A percentile compares a stretch with the other conserved stretches of the same genome.
Evolutionary conservation across 768 basidiomycete genomes (phyloP).

Genomic region (Kwoniella shandongensis): DNA sequence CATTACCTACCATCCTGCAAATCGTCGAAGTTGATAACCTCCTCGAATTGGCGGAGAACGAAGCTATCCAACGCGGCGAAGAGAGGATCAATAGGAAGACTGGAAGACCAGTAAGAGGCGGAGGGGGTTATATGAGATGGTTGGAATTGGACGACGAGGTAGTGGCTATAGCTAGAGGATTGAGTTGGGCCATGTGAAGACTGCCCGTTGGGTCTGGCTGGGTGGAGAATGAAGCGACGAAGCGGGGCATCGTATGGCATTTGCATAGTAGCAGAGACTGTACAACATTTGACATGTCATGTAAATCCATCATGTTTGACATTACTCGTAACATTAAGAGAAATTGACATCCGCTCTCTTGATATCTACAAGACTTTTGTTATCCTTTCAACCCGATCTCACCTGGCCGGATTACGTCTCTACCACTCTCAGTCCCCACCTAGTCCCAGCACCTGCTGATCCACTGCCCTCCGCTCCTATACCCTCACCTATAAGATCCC

Average conservation of each 20-base stretch:
- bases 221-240: too few relatives aligned
- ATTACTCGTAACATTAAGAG: neutral
- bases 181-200: too few relatives aligned
- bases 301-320: too few relatives aligned
- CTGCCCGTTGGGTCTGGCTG: too few relatives aligned
- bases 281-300: too few relatives aligned
- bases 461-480: neutral
- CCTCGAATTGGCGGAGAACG: constrained; percentile 38
- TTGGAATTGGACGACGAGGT: constrained; percentile 27
- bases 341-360: neutral
- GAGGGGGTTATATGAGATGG: constrained; percentile 34
- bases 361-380: neutral
- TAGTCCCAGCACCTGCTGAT: neutral
- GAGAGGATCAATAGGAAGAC: constrained; percentile 45
- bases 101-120: constrained; percentile 37
- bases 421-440: constrained; percentile 2
- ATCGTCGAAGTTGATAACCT: constrained; percentile 70
- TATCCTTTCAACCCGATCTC: too few relatives aligned
- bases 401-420: too few relatives aligned
- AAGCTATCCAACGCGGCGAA: constrained; percentile 34
- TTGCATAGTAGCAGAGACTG: too few relatives aligned
- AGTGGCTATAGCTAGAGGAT: neutral
- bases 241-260: too few relatives aligned
- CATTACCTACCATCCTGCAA: constrained; percentile 66
- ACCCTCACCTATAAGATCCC: neutral